Conservation (phyloP, 176 grass and related monocot species). For the Bolboschoenus planiculmis region DNA sequence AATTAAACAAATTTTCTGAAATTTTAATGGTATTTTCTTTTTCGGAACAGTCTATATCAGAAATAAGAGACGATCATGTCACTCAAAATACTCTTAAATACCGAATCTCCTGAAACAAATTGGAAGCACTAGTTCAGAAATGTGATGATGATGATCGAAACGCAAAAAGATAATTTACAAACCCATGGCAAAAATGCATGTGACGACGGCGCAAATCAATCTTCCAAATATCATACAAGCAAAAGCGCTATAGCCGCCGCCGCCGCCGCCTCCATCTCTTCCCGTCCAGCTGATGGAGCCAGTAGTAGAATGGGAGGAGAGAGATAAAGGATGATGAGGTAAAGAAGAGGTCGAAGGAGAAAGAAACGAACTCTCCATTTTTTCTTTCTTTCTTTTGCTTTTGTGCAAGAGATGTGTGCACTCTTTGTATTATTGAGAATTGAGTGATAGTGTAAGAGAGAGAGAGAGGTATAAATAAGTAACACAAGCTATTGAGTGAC, state of each 20-base stretch:
- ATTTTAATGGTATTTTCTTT: not conserved
- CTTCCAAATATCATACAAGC: conserved; percentile 11
- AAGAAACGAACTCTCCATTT: conserved; percentile 6
- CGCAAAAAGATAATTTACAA: not conserved
- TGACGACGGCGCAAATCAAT: conserved; percentile 16
- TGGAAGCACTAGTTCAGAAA: not conserved
- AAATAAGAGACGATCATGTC: not conserved
- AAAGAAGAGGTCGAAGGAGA: not conserved
- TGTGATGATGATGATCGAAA: not conserved
- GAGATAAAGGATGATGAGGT: not conserved
- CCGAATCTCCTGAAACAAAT: not conserved
- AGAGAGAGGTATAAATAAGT: conserved; percentile 8
- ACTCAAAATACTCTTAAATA: not conserved
- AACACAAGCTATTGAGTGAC: not conserved
- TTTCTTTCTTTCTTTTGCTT: not conserved
- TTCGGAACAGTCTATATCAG: not conserved
- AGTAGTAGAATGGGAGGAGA: not conserved
- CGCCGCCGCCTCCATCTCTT: not conserved
- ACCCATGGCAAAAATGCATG: conserved; percentile 23
- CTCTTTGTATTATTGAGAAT: too few relatives aligned
- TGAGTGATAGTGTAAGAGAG: not conserved
- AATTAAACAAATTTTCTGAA: not conserved
- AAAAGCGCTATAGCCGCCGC: not conserved
- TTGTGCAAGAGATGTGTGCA: too few relatives aligned
- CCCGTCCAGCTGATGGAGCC: not conserved